Conservation (phyloP, 2,329 filamentous ascomycete genomes). For the Erysiphe pulchra region DNA sequence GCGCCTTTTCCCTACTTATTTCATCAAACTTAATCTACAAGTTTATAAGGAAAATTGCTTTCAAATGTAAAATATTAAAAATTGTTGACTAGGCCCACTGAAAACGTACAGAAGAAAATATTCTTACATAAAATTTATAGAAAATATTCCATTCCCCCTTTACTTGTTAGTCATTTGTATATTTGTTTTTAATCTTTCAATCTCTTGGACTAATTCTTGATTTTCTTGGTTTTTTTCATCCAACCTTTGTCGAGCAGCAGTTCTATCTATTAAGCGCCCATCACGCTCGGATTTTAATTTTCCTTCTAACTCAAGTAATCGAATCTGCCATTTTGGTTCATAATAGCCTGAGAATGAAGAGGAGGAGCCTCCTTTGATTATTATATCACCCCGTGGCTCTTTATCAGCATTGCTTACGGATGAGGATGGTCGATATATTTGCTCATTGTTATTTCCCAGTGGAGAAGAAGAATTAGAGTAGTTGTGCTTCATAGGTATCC, state of each 20-base stretch:
- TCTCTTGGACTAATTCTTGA: slow-evolving; percentile 36
- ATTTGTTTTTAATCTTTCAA: slow-evolving; percentile 18
- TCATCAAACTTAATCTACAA: no score
- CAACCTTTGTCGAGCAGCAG: slow-evolving; percentile 54
- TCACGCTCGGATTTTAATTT: slow-evolving; percentile 79
- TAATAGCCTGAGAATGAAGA: slow-evolving; percentile 25
- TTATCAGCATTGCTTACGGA: neutral
- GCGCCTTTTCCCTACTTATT: no score
- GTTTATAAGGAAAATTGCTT: no score
- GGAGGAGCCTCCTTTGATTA: slow-evolving; percentile 7
- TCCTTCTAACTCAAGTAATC: slow-evolving; percentile 67
- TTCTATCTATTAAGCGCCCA: slow-evolving; percentile 59
- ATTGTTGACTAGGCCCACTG: no score
- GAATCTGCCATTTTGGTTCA: slow-evolving; percentile 44
- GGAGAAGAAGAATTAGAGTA: slow-evolving; percentile 19
- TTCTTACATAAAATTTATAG: no score
- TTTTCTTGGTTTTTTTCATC: slow-evolving; percentile 55
- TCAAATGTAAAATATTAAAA: no score
- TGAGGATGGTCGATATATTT: slow-evolving; percentile 18
- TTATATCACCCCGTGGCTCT: slow-evolving; percentile 1
- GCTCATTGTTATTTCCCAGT: slow-evolving; percentile 5
- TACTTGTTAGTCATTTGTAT: neutral
- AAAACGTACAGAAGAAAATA: no score
- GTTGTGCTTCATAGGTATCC: slow-evolving; percentile 22
- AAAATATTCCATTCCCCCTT: no score